Base-by-base conservation (phyloP, 2,329 filamentous ascomycete species). In the Penicillium fuscoglaucum region DNA sequence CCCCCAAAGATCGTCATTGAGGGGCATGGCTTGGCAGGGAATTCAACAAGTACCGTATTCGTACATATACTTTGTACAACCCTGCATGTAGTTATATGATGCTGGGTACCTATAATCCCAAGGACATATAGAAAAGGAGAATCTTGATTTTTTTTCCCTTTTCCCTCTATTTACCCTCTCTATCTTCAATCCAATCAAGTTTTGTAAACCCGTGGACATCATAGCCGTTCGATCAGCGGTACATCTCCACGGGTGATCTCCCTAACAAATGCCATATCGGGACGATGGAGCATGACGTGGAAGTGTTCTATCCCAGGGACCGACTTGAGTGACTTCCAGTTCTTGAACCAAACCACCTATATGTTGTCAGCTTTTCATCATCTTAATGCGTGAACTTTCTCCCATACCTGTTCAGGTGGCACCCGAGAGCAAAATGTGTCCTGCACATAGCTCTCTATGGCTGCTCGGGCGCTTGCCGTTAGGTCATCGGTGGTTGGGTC, bases 281-380 rank as follows among this genome's bases (percentile, higher is more conserved):
- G 88, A 66, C 90, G 82, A 72, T 88, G 90, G 54, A 97, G 79
- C 91, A 97, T 92, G 70, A 97, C 88, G 74, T 98, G 93, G 70
- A 98, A 95, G 73, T 98, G 93, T 79, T 97, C 93, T 12, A 98
- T 85, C 0, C 90, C 86, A 67, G 91, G 86, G 29, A 98, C 85
- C 26, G 89, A 95, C 79, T 96, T 96, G 65, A 97, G 78, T 17
- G 83, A 85, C 54, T 81, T 84, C 91, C 92, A 96, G 70, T 98
- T 98, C 79, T 90, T 96, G 78, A 97, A 97, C 91, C 92, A 98
- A 60, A 92, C 72, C 45, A 90, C 84, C 79, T 82, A 72, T 82
- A 72, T 19, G 28, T 17, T 7, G 49, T 62, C 54, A 65, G 57
- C 13, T 29, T 41, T 19, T n/a, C 29, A 44, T 55, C 39, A 33